phyloP scores from a whole-genome alignment of 2,329 filamentous ascomycete genomes.

The Blastomyces silverae region DNA sequence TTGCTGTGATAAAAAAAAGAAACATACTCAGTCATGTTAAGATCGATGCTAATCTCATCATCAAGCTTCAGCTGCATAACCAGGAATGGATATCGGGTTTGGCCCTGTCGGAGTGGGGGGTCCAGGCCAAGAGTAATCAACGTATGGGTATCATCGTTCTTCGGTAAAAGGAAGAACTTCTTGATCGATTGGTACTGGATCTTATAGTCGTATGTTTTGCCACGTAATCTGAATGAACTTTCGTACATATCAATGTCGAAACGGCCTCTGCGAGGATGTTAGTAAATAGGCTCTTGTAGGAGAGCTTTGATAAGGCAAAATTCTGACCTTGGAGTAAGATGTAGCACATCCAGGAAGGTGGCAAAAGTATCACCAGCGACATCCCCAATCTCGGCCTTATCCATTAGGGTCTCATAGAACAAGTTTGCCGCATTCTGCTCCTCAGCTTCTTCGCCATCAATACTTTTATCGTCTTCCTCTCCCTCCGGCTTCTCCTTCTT shows the following conservation, averaged over 20 bases:
- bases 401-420: constrained; percentile 98
- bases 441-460: constrained; percentile 46
- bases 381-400: constrained; percentile 98
- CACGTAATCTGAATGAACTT: constrained; percentile 88
- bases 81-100: constrained; percentile 95
- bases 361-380: constrained; percentile 98
- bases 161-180: constrained; percentile 97
- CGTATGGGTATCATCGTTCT: constrained; percentile 95
- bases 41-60: constrained; percentile 90
- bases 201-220: constrained; percentile 99
- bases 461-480: constrained; percentile 65
- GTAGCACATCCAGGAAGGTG: constrained; percentile 91
- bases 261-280: constrained; percentile 62
- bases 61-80: constrained; percentile 99
- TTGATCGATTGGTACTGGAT: constrained; percentile 97
- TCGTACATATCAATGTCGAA: constrained; percentile 99
- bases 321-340: constrained; percentile 80
- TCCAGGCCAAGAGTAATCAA: constrained; percentile 93
- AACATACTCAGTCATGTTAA: constrained; percentile 77
- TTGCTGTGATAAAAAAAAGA: not conserved
- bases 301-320: not conserved
- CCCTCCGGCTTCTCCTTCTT: constrained; percentile 61
- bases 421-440: constrained; percentile 92
- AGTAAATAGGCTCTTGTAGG: constrained; percentile 16
- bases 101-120: constrained; percentile 88